Base-by-base conservation (phyloP, 495 filamentous ascomycete species). In the Aspergillus saccharolyticus region DNA sequence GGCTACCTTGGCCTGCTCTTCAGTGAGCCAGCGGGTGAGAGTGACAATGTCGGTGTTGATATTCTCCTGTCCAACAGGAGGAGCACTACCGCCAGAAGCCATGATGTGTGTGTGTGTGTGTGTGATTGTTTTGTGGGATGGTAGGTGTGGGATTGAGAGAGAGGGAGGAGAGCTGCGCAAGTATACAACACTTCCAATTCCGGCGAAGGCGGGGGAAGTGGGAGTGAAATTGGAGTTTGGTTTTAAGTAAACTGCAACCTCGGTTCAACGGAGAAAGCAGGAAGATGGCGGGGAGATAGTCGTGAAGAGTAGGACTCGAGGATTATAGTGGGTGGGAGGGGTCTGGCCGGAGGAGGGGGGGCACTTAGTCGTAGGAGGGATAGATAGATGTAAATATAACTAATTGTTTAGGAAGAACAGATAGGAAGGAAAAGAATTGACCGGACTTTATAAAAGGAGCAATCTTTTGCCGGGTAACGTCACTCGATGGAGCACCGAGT, bases 31-130 rank as follows among this genome's bases (percentile, higher is more conserved):
- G 58, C 94, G 80, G 21, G 94, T 96, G 64, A 98, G 85, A 39
- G 94, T 97, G 65, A 97, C 80, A 61, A 97, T 97, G 65, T 97
- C 85, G 42, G 89, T 96, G 80, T 98, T 96, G 73, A 98, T 83
- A 67, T 88, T 85, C 77, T 95, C 83, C 56, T 85, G 76, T 25
- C 81, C 80, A 14, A 77, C 74, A 52, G 72, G 69, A 47, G 72
- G 59, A 57, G 64, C 61, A 52, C 57, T 62, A 44, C 52, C 30
- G 66, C 64, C 71, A 53, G 60, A 43, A 52, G 74, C 55, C 69
- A 76, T 80, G 57, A 49, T 74, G 67, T 61, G 42, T 52, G 16
- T 24, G 47, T 54, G 46, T 53, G 9, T 45, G 24, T 44, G 19
- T 18, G 30, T 39, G 24, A n/a, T n/a, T n/a, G n/a, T n/a, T n/a